Conservation (phyloP, 306 rosid genomes). For the Gastrolobium villosum region DNA sequence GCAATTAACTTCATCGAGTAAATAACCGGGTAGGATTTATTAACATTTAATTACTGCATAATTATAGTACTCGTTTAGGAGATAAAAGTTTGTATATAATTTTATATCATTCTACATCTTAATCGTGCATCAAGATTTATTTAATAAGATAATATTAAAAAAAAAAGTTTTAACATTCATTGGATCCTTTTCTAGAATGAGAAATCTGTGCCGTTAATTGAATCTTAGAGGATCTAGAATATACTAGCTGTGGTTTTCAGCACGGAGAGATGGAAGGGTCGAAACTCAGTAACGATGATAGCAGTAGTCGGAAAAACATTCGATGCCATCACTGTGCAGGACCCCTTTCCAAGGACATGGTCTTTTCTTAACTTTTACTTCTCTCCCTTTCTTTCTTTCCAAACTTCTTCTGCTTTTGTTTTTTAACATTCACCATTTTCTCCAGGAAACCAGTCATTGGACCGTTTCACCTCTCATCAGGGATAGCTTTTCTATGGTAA, state of each 20-base stretch:
- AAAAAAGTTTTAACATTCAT: too few species aligned
- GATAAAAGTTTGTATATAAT: too few species aligned
- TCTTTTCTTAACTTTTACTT: background rate
- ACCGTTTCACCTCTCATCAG: conserved; percentile 68
- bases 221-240: too few species aligned
- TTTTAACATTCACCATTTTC: background rate
- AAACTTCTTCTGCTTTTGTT: background rate
- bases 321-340: conserved; percentile 84
- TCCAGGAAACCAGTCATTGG: conserved; percentile 73
- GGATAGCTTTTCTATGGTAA: conserved; percentile 86
- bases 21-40: too few species aligned
- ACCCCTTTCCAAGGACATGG: conserved; percentile 71
- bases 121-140: too few species aligned
- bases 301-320: background rate
- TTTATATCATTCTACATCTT: too few species aligned
- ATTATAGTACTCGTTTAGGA: too few species aligned
- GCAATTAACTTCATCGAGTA: too few species aligned
- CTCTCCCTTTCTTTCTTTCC: background rate
- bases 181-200: too few species aligned
- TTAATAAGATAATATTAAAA: too few species aligned
- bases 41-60: too few species aligned
- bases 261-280: conserved; percentile 13
- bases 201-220: too few species aligned
- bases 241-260: background rate
- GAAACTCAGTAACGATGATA: background rate